These are phyloP conservation scores for Westerdykella aurantiaca DNA, from an alignment of 2,329 filamentous ascomycete species.

Conservation along the genomic window DNA sequence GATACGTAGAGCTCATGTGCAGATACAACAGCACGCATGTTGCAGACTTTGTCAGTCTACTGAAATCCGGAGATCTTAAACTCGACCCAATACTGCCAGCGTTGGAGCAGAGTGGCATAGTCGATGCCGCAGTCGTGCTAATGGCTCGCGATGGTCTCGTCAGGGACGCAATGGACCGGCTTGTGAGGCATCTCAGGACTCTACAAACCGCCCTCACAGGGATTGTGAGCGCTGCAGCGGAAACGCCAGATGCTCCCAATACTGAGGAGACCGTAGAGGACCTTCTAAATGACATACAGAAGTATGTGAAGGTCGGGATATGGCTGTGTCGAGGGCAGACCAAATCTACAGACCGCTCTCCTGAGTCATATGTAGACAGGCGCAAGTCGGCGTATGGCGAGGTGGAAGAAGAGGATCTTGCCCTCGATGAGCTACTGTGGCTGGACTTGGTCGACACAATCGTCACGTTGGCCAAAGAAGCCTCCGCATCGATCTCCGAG, in stretches of 20 bases:
- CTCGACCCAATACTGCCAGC: conserved; percentile 76
- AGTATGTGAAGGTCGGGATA: conserved; percentile 86
- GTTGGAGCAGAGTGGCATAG: conserved; percentile 82
- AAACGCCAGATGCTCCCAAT: conserved; percentile 52
- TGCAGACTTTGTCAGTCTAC: conserved; percentile 70
- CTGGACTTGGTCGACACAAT: conserved; percentile 59
- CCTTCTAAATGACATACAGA: conserved; percentile 71
- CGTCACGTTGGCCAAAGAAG: conserved; percentile 49
- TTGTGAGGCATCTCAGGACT: conserved; percentile 73
- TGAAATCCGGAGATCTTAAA: conserved; percentile 71
- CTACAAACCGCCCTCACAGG: conserved; percentile 73
- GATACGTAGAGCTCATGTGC: conserved; percentile 89
- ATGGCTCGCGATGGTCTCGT: conserved; percentile 85
- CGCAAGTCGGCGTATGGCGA: conserved; percentile 31
- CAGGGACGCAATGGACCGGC: conserved; percentile 73
- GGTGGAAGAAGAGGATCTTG: conserved; percentile 52
- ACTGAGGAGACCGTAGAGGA: conserved; percentile 65
- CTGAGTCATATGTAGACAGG: conserved; percentile 36
- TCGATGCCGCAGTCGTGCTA: conserved; percentile 87
- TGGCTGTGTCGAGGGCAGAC: conserved; percentile 91
- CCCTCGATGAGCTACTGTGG: conserved; percentile 59
- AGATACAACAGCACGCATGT: conserved; percentile 75
- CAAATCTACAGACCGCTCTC: conserved; percentile 46
- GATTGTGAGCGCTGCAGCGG: conserved; percentile 57
- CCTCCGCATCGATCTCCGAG: conserved; percentile 44